These are phyloP conservation scores for Martensiomyces pterosporus DNA, from an alignment of 192 early-diverging fungal species.

Conservation along the genomic window DNA sequence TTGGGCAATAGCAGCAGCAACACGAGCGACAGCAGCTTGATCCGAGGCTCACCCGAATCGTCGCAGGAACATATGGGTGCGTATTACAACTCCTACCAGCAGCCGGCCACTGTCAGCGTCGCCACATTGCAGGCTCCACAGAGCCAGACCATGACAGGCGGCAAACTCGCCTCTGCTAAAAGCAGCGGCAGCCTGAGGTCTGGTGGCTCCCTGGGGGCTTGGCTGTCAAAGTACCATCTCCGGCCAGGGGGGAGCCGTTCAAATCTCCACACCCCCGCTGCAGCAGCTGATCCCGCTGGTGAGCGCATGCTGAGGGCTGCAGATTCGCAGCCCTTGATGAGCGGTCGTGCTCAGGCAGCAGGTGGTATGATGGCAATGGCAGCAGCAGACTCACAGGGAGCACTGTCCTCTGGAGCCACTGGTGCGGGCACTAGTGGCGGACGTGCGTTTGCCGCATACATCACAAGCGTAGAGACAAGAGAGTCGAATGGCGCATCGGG, in stretches of 20 bases:
- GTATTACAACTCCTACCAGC: too few relatives aligned
- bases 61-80: too few relatives aligned
- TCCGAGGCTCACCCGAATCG: too few relatives aligned
- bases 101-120: background rate
- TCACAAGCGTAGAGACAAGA: conserved; percentile 44
- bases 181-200: background rate
- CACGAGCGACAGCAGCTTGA: too few relatives aligned
- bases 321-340: background rate
- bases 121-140: too few relatives aligned
- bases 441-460: conserved; percentile 18
- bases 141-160: background rate
- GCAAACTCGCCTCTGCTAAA: background rate
- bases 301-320: background rate
- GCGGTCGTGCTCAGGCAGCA: background rate
- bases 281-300: too few relatives aligned
- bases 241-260: background rate
- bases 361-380: background rate
- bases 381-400: background rate
- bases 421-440: background rate
- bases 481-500: conserved; percentile 16
- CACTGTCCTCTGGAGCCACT: too few relatives aligned
- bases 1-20: background rate
- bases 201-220: background rate
- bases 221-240: background rate
- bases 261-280: too few relatives aligned